These are phyloP conservation scores for Fistulifera pelliculosa DNA, from an alignment of 108 stramenopile species.

Conservation along the genomic window DNA sequence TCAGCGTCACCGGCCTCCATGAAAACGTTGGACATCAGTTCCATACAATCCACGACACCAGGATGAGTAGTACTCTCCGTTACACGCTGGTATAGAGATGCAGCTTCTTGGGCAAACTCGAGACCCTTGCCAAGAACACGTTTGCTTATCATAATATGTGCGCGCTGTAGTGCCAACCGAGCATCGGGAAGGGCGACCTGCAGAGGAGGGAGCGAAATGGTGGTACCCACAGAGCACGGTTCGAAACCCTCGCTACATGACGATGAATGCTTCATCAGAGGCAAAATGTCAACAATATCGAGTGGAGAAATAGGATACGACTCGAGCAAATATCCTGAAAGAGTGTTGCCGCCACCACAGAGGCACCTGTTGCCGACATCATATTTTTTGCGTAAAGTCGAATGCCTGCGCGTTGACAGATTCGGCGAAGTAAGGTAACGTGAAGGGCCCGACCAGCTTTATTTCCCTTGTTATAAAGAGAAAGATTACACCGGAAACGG, in stretches of 20 bases:
- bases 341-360: slow-evolving; percentile 30
- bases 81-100: slow-evolving; percentile 64
- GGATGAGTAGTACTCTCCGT: slow-evolving; percentile 66
- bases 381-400: slow-evolving; percentile 70
- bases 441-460: slow-evolving; percentile 33
- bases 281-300: slow-evolving; percentile 82
- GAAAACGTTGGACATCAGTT: slow-evolving; percentile 63
- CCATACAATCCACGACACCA: slow-evolving; percentile 58
- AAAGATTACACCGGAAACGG: slow-evolving; percentile 58
- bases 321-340: slow-evolving; percentile 25
- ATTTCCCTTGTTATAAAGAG: slow-evolving; percentile 46
- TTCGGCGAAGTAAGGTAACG: slow-evolving; percentile 68
- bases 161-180: slow-evolving; percentile 57
- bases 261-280: slow-evolving; percentile 86
- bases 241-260: slow-evolving; percentile 55
- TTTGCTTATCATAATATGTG: slow-evolving; percentile 39
- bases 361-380: slow-evolving; percentile 60
- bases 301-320: slow-evolving; percentile 72
- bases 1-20: slow-evolving; percentile 60
- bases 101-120: slow-evolving; percentile 76
- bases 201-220: slow-evolving; percentile 37
- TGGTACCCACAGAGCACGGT: slow-evolving; percentile 43
- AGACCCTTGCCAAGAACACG: slow-evolving; percentile 53
- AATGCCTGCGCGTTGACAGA: slow-evolving; percentile 86
- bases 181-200: slow-evolving; percentile 81